Conservation (phyloP, 768 basidiomycete species). For the Kwoniella dendrophila region DNA sequence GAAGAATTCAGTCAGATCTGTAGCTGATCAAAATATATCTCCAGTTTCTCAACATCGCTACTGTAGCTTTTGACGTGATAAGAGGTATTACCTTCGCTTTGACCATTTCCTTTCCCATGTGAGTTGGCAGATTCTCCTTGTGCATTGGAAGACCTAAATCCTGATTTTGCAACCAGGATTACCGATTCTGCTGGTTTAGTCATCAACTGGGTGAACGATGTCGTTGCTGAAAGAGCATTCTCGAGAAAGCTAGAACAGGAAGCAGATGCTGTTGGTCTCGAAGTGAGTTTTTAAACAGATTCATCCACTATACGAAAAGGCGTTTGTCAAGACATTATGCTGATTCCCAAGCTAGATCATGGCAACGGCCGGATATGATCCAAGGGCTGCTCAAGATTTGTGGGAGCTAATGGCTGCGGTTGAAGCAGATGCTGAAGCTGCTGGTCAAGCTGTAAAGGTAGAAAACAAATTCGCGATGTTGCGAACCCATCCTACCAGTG, state of each 20-base stretch:
- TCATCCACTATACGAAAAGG: background rate
- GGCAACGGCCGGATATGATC: slow-evolving; percentile 60
- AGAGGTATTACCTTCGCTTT: slow-evolving; percentile 58
- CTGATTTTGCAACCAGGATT: no score
- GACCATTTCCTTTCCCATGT: slow-evolving; percentile 60
- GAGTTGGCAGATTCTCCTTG: slow-evolving; percentile 9
- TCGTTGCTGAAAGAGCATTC: slow-evolving; percentile 58
- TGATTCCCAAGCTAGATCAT: slow-evolving; percentile 52
- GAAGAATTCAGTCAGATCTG: background rate
- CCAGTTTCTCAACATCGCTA: slow-evolving; percentile 58
- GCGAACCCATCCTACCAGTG: slow-evolving; percentile 59
- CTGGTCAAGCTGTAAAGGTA: slow-evolving; percentile 49
- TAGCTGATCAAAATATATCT: background rate
- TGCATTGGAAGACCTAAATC: no score
- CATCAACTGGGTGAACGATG: slow-evolving; percentile 58
- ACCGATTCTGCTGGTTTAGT: slow-evolving; percentile 57
- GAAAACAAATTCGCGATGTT: slow-evolving; percentile 56
- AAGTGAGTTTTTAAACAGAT: slow-evolving; percentile 38
- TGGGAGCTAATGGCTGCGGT: slow-evolving; percentile 59
- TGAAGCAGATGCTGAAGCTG: slow-evolving; percentile 55
- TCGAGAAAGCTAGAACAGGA: slow-evolving; percentile 60
- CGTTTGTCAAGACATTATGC: background rate
- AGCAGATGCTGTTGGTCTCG: slow-evolving; percentile 59
- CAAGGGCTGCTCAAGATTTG: slow-evolving; percentile 56
- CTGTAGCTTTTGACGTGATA: slow-evolving; percentile 59